A percentile compares a stretch with the other conserved stretches of the same genome.
Conservation (phyloP, 2,329 filamentous ascomycete species). For the Diaporthe citrichinensis region DNA sequence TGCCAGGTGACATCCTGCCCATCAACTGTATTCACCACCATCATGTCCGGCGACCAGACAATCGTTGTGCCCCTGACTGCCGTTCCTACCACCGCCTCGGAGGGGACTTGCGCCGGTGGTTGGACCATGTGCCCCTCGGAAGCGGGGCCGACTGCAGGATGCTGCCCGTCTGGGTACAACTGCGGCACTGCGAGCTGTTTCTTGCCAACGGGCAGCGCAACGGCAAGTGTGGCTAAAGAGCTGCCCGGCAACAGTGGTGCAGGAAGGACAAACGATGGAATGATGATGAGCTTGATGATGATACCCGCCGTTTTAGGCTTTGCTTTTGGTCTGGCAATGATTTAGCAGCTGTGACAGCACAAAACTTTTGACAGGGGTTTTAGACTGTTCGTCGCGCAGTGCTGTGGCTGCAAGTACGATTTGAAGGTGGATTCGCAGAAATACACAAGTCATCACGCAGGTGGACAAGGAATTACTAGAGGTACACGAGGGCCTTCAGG, state of each 20-base stretch:
- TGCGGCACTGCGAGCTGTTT: conserved; percentile 83
- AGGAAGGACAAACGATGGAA: not conserved
- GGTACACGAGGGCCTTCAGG: not conserved
- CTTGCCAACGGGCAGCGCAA: conserved; percentile 64
- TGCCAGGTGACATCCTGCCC: conserved; percentile 88
- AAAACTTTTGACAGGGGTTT: not conserved
- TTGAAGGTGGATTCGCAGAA: not conserved
- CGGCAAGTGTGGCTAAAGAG: conserved; percentile 70
- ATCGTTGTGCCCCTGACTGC: conserved; percentile 74
- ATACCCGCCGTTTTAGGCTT: conserved; percentile 38
- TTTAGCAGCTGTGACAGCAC: conserved; percentile 6
- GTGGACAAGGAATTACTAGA: not conserved
- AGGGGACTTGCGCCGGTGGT: conserved; percentile 76
- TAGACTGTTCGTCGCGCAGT: not conserved
- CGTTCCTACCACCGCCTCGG: conserved; percentile 58
- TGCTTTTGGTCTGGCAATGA: conserved; percentile 31
- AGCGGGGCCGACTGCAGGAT: conserved; percentile 78
- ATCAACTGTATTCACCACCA: conserved; percentile 69
- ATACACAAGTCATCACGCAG: not conserved
- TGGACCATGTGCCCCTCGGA: conserved; percentile 80
- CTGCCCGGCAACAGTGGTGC: conserved; percentile 51
- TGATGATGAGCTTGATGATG: conserved; percentile 14
- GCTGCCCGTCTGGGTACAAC: conserved; percentile 83
- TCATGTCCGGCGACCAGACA: conserved; percentile 78
- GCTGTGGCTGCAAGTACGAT: not conserved